phyloP scores from a whole-genome alignment of 371 early-diverging fungal species.

The Batrachochytrium dendrobatidis region DNA sequence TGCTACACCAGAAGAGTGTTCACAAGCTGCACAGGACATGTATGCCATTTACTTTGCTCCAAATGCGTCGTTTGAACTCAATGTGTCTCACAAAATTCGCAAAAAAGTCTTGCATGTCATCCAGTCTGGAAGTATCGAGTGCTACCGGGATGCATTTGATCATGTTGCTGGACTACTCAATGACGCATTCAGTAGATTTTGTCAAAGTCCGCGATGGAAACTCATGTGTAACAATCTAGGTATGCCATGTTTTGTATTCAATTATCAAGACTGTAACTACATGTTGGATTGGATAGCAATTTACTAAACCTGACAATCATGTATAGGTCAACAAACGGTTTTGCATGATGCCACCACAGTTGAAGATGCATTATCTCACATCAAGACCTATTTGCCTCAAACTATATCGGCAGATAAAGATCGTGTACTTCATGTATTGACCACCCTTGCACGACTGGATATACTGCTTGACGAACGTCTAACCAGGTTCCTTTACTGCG shows the following conservation, averaged over 20 bases:
- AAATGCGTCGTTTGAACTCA: background rate
- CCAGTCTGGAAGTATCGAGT: background rate
- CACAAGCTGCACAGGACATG: background rate
- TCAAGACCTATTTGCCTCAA: background rate
- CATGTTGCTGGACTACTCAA: background rate
- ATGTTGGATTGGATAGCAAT: too few species aligned
- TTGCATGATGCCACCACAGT: too few species aligned
- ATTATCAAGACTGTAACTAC: too few species aligned
- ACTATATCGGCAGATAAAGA: background rate
- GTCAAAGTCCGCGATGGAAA: background rate
- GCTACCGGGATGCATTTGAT: background rate
- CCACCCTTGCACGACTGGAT: background rate
- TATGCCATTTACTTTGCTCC: background rate
- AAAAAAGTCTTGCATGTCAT: background rate
- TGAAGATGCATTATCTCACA: conserved; percentile 1
- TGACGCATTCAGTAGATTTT: background rate
- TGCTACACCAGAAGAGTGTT: background rate
- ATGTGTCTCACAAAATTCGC: background rate
- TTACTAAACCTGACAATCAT: too few species aligned
- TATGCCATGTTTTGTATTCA: background rate
- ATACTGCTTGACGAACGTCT: background rate
- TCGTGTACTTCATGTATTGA: background rate
- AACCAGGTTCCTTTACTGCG: too few species aligned
- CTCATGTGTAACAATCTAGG: background rate
- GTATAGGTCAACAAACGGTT: too few species aligned